These are phyloP conservation scores for Eucalyptus grandis DNA, from an alignment of 345 rosid species.

Conservation along the genomic window DNA sequence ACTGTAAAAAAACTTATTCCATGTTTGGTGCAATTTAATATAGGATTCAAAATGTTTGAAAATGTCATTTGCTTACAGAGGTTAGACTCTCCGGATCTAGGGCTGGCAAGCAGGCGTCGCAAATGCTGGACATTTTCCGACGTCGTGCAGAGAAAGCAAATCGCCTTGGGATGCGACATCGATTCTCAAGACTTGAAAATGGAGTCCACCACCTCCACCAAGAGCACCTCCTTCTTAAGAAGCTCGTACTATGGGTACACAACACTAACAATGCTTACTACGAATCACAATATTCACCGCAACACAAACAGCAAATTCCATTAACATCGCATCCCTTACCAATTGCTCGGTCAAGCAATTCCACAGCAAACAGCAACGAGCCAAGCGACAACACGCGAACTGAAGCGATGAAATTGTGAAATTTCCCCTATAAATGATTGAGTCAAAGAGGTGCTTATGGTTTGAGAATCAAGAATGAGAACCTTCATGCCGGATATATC, in stretches of 20 bases:
- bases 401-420: neutral
- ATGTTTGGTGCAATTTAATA: neutral
- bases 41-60: neutral
- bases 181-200: constrained; percentile 69
- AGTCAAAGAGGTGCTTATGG: constrained; percentile 19
- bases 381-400: neutral
- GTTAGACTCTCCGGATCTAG: constrained; percentile 81
- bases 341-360: neutral
- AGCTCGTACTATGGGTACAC: constrained; percentile 92
- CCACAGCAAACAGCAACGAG: neutral
- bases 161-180: constrained; percentile 91
- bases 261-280: constrained; percentile 65
- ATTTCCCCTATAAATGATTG: too few relatives aligned
- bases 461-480: constrained; percentile 88
- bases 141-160: constrained; percentile 74
- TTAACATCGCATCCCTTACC: neutral
- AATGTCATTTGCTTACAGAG: constrained; percentile 26
- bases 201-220: constrained; percentile 84
- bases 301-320: neutral
- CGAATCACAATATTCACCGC: neutral
- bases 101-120: constrained; percentile 63
- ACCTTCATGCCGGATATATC: constrained; percentile 99
- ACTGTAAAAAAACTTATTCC: neutral
- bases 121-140: constrained; percentile 73
- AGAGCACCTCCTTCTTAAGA: constrained; percentile 83